Conservation (phyloP, 257 asterid species). For the Rehmannia glutinosa region DNA sequence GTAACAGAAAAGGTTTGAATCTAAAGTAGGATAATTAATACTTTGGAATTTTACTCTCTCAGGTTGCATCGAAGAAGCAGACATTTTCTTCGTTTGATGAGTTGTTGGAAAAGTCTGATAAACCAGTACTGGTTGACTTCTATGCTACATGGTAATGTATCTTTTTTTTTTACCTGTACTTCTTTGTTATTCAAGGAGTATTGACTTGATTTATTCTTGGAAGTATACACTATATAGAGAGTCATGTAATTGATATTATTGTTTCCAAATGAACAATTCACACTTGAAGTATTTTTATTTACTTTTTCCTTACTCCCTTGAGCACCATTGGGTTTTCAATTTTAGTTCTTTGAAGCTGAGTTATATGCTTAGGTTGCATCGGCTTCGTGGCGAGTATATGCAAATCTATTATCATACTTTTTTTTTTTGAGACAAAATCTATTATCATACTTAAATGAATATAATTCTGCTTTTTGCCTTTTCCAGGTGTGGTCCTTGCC, state of each 20-base stretch:
- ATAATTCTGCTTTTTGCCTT: neutral
- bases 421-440: no score
- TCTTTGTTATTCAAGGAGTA: neutral
- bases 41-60: conserved; percentile 15
- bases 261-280: neutral
- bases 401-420: neutral
- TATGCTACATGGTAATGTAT: conserved; percentile 85
- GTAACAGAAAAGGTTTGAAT: no score
- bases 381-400: no score
- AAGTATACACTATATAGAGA: conserved; percentile 1
- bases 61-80: conserved; percentile 92
- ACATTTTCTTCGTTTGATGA: conserved; percentile 76
- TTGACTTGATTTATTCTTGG: neutral
- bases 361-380: neutral
- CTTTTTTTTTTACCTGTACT: conserved; percentile 1
- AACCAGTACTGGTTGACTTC: conserved; percentile 89
- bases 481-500: conserved; percentile 99
- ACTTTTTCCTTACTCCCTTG: neutral
- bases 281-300: no score
- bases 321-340: neutral
- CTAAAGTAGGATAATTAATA: no score
- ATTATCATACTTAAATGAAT: neutral
- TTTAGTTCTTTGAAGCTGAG: neutral
- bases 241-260: neutral
- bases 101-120: conserved; percentile 66